phyloP scores from a whole-genome alignment of 345 rosid genomes.

The Eucalyptus rudis region DNA sequence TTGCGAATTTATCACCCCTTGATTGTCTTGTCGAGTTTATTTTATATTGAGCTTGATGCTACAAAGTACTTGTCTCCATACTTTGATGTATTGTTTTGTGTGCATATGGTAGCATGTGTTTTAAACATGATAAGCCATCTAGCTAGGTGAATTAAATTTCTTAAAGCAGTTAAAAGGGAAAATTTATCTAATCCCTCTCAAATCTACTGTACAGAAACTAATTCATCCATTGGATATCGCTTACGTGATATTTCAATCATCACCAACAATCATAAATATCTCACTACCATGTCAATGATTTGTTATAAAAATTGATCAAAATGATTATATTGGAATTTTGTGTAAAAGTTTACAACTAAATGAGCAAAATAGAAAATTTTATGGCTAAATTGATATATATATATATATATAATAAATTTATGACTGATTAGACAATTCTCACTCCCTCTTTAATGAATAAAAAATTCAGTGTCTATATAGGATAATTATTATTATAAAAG shows the following conservation, averaged over 20 bases:
- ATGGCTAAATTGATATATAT: rapidly evolving
- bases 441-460: not conserved
- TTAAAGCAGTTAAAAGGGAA: not conserved
- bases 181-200: not conserved
- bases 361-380: not conserved
- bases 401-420: no score
- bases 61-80: not conserved
- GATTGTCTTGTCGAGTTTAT: not conserved
- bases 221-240: rapidly evolving
- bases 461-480: rapidly evolving
- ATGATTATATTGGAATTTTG: rapidly evolving
- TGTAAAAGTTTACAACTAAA: rapidly evolving
- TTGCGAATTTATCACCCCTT: not conserved
- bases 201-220: rapidly evolving
- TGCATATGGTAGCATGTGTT: not conserved
- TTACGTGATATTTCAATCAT: rapidly evolving
- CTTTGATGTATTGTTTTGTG: not conserved
- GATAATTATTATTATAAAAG: not conserved
- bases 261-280: rapidly evolving
- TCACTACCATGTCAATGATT: rapidly evolving
- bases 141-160: not conserved
- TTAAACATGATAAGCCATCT: not conserved
- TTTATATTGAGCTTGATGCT: not conserved
- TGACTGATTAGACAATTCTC: not conserved
- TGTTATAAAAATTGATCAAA: rapidly evolving